Conservation (phyloP, 305 asterid genomes). For the Euphrasia arctica region DNA sequence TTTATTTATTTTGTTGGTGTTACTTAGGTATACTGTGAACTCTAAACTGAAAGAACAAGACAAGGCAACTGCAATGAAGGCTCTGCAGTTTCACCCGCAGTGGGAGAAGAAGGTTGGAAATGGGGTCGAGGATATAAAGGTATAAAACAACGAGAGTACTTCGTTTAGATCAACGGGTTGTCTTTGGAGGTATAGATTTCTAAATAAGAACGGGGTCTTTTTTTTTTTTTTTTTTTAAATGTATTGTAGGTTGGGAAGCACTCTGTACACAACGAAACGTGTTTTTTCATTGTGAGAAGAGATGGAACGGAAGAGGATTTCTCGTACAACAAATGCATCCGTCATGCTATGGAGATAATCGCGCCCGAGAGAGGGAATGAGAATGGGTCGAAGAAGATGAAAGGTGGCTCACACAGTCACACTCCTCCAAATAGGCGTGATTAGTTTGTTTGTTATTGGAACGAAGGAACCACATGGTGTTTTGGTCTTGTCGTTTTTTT, state of each 20-base stretch:
- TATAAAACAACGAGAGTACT: slow-evolving; percentile 18
- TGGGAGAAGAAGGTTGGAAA: slow-evolving; percentile 58
- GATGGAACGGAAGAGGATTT: slow-evolving; percentile 86
- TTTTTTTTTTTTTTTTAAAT: slow-evolving; percentile 6
- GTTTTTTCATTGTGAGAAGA: slow-evolving; percentile 61
- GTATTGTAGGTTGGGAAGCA: slow-evolving; percentile 67
- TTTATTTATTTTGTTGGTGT: not conserved
- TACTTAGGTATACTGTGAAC: slow-evolving; percentile 50
- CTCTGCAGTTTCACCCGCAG: slow-evolving; percentile 73
- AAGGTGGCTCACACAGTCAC: not conserved
- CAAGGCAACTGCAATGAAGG: slow-evolving; percentile 50
- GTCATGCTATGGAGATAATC: slow-evolving; percentile 47
- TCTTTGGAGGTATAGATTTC: not conserved
- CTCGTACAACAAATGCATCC: slow-evolving; percentile 74
- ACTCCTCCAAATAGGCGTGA: slow-evolving; percentile 9
- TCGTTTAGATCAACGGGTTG: not conserved
- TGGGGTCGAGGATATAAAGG: slow-evolving; percentile 76
- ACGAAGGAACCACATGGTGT: not conserved
- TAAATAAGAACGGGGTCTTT: not conserved
- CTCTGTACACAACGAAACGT: slow-evolving; percentile 52
- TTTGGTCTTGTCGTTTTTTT: not conserved
- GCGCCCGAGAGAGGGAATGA: slow-evolving; percentile 44
- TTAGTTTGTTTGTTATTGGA: not conserved
- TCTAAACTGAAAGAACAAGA: slow-evolving; percentile 50
- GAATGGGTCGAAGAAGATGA: slow-evolving; percentile 36